Conservation (phyloP, 1,284 basidiomycete genomes). For the Vanrija sp. region DNA sequence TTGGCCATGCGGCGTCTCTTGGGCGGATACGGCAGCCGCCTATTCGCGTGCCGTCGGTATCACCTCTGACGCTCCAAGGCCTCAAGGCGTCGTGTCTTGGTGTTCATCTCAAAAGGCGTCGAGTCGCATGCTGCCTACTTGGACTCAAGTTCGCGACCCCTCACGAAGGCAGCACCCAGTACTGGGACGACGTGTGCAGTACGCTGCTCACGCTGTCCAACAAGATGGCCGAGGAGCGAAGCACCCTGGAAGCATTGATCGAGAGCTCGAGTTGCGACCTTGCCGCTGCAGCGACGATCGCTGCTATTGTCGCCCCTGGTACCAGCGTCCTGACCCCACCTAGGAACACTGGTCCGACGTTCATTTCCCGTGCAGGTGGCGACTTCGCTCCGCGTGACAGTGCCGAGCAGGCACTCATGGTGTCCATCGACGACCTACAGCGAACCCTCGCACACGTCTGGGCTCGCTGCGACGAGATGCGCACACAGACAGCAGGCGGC, state of each 20-base stretch:
- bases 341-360: not conserved
- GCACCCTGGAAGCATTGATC: constrained; percentile 17
- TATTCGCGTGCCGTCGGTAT: constrained; percentile 20
- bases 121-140: constrained; percentile 40
- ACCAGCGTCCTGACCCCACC: not conserved
- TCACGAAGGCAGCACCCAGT: constrained; percentile 8
- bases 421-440: constrained; percentile 17
- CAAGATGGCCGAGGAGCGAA: constrained; percentile 18
- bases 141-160: constrained; percentile 30
- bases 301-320: not conserved
- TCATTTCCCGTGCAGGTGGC: not conserved
- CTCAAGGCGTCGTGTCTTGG: constrained; percentile 39
- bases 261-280: constrained; percentile 16
- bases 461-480: constrained; percentile 14
- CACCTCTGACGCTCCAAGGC: constrained; percentile 35
- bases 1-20: not conserved
- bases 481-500: not conserved
- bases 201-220: constrained; percentile 18
- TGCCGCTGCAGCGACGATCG: not conserved
- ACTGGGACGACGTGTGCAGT: constrained; percentile 30
- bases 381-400: constrained; percentile 17
- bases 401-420: constrained; percentile 4
- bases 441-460: constrained; percentile 14
- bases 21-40: too few relatives aligned
- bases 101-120: constrained; percentile 37